These are phyloP conservation scores for Debaryomyces sp. DNA, from an alignment of 1,139 yeast species.

Conservation along the genomic window DNA sequence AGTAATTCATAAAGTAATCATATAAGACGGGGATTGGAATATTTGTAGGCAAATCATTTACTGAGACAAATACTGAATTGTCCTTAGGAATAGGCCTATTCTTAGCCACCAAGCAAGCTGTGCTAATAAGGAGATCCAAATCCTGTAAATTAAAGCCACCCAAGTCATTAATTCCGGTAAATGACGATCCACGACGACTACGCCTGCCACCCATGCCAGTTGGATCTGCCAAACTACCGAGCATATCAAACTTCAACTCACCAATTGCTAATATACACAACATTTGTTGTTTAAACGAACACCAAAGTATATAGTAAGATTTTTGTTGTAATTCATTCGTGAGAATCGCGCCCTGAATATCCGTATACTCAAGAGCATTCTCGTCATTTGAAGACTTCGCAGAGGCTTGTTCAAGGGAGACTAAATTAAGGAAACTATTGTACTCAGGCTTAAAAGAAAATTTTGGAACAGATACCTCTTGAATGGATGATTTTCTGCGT, in stretches of 20 bases:
- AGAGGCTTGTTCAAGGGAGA: not conserved
- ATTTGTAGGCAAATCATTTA: slow-evolving; percentile 38
- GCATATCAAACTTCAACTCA: slow-evolving; percentile 33
- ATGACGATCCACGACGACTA: slow-evolving; percentile 40
- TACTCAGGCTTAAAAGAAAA: slow-evolving; percentile 37
- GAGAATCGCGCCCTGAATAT: slow-evolving; percentile 41
- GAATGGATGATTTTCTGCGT: slow-evolving; percentile 33
- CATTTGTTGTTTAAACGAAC: slow-evolving; percentile 20
- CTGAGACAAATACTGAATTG: slow-evolving; percentile 23
- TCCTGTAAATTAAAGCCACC: slow-evolving; percentile 49
- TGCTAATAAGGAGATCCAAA: slow-evolving; percentile 36
- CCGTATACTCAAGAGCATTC: slow-evolving; percentile 17
- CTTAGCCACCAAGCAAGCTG: slow-evolving; percentile 34
- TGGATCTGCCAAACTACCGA: slow-evolving; percentile 24
- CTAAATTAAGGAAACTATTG: slow-evolving; percentile 9
- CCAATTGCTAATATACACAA: slow-evolving; percentile 40
- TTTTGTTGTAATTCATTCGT: slow-evolving; percentile 44
- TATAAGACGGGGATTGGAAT: slow-evolving; percentile 41
- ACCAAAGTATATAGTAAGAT: slow-evolving; percentile 42
- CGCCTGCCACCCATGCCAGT: slow-evolving; percentile 16
- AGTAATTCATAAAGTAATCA: slow-evolving; percentile 41
- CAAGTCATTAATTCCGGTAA: slow-evolving; percentile 41
- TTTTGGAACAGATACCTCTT: slow-evolving; percentile 29
- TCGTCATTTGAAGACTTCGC: slow-evolving; percentile 6
- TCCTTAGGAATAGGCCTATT: slow-evolving; percentile 20